These are phyloP conservation scores for Blastomyces parvus DNA, from an alignment of 2,329 filamentous ascomycete species.

Conservation along the genomic window DNA sequence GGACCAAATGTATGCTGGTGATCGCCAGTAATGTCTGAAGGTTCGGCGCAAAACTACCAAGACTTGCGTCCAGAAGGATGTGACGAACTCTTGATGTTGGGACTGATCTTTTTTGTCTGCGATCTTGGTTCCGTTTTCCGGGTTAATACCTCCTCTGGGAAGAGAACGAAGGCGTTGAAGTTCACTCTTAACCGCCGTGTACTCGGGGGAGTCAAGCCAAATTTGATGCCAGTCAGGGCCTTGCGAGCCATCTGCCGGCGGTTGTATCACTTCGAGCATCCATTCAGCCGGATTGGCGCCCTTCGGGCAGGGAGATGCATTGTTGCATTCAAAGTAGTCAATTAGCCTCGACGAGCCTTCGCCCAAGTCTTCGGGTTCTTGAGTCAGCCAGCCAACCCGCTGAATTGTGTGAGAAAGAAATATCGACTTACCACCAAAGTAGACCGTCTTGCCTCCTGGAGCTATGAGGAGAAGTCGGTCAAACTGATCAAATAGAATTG, in stretches of 20 bases:
- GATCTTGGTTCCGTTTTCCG: background rate
- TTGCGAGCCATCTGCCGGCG: background rate
- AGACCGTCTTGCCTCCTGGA: slow-evolving; percentile 55
- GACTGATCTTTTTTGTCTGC: background rate
- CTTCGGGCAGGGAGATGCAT: slow-evolving; percentile 46
- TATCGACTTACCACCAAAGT: slow-evolving; percentile 43
- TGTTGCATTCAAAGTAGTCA: slow-evolving; percentile 56
- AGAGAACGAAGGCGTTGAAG: slow-evolving; percentile 47
- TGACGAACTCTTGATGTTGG: slow-evolving; percentile 58
- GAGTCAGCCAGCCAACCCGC: background rate
- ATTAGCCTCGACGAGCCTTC: slow-evolving; percentile 48
- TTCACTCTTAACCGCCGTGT: slow-evolving; percentile 45
- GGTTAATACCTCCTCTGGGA: background rate
- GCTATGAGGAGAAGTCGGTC: slow-evolving; percentile 56
- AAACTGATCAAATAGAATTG: slow-evolving; percentile 84
- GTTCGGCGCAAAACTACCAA: slow-evolving; percentile 59
- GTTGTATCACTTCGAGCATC: slow-evolving; percentile 45
- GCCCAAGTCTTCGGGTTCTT: slow-evolving; percentile 42
- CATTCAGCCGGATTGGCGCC: slow-evolving; percentile 66
- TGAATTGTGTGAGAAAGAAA: background rate
- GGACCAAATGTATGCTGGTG: slow-evolving; percentile 77
- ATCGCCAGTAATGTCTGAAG: slow-evolving; percentile 87
- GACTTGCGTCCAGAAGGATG: slow-evolving; percentile 59
- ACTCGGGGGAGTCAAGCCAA: slow-evolving; percentile 46
- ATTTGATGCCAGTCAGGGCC: slow-evolving; percentile 43